These are phyloP conservation scores for Penicillium sp. DNA, from an alignment of 2,329 filamentous ascomycete genomes.

Conservation along the genomic window DNA sequence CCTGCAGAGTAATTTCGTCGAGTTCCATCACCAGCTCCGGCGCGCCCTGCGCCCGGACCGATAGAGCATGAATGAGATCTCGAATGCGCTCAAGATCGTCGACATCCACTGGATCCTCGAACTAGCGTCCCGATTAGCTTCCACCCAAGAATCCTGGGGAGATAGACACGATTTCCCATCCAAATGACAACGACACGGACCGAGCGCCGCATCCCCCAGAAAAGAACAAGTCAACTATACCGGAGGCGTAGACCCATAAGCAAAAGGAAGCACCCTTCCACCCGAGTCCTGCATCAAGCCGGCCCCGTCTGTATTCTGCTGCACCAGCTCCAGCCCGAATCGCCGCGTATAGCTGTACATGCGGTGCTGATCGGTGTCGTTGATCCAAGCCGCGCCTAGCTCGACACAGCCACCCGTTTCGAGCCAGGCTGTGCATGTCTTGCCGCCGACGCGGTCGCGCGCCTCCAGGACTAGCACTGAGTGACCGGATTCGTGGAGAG, in stretches of 20 bases:
- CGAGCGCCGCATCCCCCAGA: too few relatives aligned
- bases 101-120: too few relatives aligned
- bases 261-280: slow-evolving; percentile 37
- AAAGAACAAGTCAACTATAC: too few relatives aligned
- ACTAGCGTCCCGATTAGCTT: too few relatives aligned
- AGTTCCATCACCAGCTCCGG: too few relatives aligned
- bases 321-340: slow-evolving; percentile 43
- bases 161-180: too few relatives aligned
- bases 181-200: too few relatives aligned
- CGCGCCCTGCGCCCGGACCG: too few relatives aligned
- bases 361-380: slow-evolving; percentile 52
- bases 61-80: too few relatives aligned
- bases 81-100: too few relatives aligned
- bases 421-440: slow-evolving; percentile 32
- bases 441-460: slow-evolving; percentile 45
- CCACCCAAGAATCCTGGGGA: too few relatives aligned
- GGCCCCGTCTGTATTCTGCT: slow-evolving; percentile 50
- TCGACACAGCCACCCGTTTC: slow-evolving; percentile 40
- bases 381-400: slow-evolving; percentile 60
- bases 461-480: slow-evolving; percentile 43
- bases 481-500: slow-evolving; percentile 30
- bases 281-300: slow-evolving; percentile 44
- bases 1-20: slow-evolving; percentile 42
- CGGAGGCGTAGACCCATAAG: background rate
- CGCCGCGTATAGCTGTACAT: slow-evolving; percentile 41